Conservation (phyloP, 1,139 yeast species). For the Taphrina confusa region DNA sequence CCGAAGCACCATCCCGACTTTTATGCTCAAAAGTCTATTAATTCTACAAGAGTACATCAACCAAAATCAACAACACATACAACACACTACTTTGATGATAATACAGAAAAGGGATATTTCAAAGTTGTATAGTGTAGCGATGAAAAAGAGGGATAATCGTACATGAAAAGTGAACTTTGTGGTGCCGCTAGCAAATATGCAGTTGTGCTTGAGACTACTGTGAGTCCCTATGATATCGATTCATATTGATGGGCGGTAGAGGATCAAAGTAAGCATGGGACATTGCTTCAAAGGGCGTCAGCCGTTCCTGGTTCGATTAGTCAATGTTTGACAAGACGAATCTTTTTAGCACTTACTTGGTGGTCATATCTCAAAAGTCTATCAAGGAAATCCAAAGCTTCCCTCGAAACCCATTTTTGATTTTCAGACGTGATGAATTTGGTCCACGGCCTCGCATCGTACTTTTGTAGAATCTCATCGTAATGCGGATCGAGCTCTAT, state of each 20-base stretch:
- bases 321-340: not conserved
- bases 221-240: conserved; percentile 1
- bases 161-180: not conserved
- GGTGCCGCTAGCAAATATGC: conserved; percentile 10
- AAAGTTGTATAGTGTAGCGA: no score
- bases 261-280: conserved; percentile 68
- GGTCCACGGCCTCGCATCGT: conserved; percentile 86
- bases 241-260: conserved; percentile 39
- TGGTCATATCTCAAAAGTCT: conserved; percentile 86
- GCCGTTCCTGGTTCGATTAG: conserved; percentile 54
- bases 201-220: not conserved
- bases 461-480: conserved; percentile 72
- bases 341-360: conserved; percentile 49
- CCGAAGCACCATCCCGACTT: no score
- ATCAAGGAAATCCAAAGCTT: conserved; percentile 80
- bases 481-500: conserved; percentile 77
- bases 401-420: conserved; percentile 65
- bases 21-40: no score
- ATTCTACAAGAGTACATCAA: no score
- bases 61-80: no score
- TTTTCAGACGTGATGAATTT: conserved; percentile 75
- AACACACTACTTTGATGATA: no score
- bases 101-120: no score
- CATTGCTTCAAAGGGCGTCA: conserved; percentile 95
- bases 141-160: not conserved